phyloP scores from a whole-genome alignment of 768 basidiomycete species.

The Asterophora lycoperdoides region DNA sequence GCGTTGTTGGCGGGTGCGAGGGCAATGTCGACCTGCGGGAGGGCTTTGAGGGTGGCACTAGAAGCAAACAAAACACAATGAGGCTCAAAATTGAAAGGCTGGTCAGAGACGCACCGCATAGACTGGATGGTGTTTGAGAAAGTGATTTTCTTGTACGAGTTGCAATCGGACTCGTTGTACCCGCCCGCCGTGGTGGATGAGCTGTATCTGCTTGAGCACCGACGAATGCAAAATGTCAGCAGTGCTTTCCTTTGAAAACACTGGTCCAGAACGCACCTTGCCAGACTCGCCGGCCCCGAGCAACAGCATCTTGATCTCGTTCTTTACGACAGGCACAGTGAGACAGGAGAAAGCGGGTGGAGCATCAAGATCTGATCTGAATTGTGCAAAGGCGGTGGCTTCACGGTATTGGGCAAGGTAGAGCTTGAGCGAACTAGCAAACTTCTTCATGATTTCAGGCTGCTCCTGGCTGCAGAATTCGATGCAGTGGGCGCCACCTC shows the following conservation, averaged over 20 bases:
- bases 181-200: constrained; percentile 82
- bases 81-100: not conserved
- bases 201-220: constrained; percentile 83
- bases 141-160: constrained; percentile 90
- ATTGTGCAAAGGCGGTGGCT: too few relatives aligned
- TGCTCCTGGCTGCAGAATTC: too few relatives aligned
- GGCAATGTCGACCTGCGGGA: constrained; percentile 76
- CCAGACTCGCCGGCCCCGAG: constrained; percentile 97
- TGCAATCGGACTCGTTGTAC: constrained; percentile 81
- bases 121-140: constrained; percentile 87
- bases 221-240: constrained; percentile 19
- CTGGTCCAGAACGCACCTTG: constrained; percentile 50
- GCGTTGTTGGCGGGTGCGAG: constrained; percentile 69
- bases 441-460: too few relatives aligned
- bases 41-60: constrained; percentile 65
- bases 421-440: too few relatives aligned
- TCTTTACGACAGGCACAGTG: too few relatives aligned
- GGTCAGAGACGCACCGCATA: constrained; percentile 59
- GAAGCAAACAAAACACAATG: not conserved
- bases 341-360: too few relatives aligned
- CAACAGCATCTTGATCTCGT: constrained; percentile 94
- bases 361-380: too few relatives aligned
- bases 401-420: too few relatives aligned
- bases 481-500: too few relatives aligned
- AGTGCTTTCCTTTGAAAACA: not conserved